Conservation (phyloP, 1,139 yeast species). For the Candida pseudoviswanathii region DNA sequence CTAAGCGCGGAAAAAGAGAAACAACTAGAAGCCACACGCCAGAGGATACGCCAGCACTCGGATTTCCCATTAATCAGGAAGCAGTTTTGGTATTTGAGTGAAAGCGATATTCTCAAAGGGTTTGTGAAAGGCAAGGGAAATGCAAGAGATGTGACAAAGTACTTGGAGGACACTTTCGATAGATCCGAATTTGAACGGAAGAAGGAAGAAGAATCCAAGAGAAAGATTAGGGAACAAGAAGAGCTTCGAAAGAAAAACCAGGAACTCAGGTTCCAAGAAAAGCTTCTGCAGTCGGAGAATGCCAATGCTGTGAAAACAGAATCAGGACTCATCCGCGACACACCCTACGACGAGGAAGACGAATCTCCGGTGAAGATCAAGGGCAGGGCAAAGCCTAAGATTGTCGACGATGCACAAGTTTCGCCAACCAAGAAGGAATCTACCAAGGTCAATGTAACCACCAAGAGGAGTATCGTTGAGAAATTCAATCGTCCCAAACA, state of each 20-base stretch:
- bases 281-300: conserved; percentile 19
- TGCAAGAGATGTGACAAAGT: conserved; percentile 53
- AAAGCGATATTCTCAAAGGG: conserved; percentile 59
- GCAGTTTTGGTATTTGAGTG: conserved; percentile 47
- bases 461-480: conserved; percentile 55
- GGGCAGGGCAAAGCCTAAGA: conserved; percentile 34
- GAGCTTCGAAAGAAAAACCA: conserved; percentile 16
- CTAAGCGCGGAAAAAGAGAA: conserved; percentile 27
- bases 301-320: not conserved
- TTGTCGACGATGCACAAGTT: conserved; percentile 13
- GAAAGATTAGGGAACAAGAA: conserved; percentile 21
- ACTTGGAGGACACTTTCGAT: conserved; percentile 43
- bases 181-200: conserved; percentile 27
- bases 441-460: conserved; percentile 62
- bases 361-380: conserved; percentile 12
- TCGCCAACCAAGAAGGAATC: conserved; percentile 30
- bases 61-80: conserved; percentile 53
- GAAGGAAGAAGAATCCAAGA: conserved; percentile 22
- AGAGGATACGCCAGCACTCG: conserved; percentile 43
- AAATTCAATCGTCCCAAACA: conserved; percentile 44
- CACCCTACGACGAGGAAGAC: not conserved
- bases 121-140: conserved; percentile 62
- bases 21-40: conserved; percentile 38
- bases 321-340: not conserved
- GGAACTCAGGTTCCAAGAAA: conserved; percentile 17